Base-by-base conservation (phyloP, 2,329 filamentous ascomycete species). In the Gremmenia infestans region DNA sequence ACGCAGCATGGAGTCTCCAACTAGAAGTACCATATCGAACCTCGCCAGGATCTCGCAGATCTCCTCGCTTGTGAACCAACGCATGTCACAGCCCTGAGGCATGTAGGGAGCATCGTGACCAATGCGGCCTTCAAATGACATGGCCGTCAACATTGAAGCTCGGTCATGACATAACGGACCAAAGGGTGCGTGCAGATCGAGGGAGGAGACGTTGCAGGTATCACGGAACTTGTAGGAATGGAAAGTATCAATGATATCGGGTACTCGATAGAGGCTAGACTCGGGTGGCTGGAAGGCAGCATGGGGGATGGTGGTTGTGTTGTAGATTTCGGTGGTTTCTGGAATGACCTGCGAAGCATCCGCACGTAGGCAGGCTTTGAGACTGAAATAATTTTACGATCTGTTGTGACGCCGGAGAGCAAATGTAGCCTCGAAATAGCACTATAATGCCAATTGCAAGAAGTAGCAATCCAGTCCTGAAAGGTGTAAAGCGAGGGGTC, bases 1-100 rank as follows among this genome's bases (percentile, higher is more conserved):
- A 42, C 76, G 68, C 61, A 78, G 63, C 76, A 78, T 78, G 14
- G 74, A 78, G 59, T 78, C 76, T 4, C 75, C 76, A 5, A 76
- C 66, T n/a, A 78, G 63, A 42, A 78, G 65, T 37, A 79, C 72
- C 55, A 76, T 76, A 19, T 76, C 73, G 58, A 76, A 79, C 3
- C 75, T 68, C 14, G 68, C 69, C 12, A 78, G 60, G 35, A 78
- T 74, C 53, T 74, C 71, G 56, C 76, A 79, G 8, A 74, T 68
- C 57, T 79, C 73, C 52, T 71, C 67, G 1, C 76, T 77, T 6
- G 66, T 71, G 56, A 74, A 77, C 76, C 75, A 79, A 12, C 70
- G 68, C 73, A 78, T 76, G 54, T 77, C 75, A 51, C 76, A 79
- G 17, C 66, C 72, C 40, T 73, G 68, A 47, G 76, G 73, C 61